phyloP scores from a whole-genome alignment of 2,329 filamentous ascomycete genomes.

The Beauveria pseudobassiana region DNA sequence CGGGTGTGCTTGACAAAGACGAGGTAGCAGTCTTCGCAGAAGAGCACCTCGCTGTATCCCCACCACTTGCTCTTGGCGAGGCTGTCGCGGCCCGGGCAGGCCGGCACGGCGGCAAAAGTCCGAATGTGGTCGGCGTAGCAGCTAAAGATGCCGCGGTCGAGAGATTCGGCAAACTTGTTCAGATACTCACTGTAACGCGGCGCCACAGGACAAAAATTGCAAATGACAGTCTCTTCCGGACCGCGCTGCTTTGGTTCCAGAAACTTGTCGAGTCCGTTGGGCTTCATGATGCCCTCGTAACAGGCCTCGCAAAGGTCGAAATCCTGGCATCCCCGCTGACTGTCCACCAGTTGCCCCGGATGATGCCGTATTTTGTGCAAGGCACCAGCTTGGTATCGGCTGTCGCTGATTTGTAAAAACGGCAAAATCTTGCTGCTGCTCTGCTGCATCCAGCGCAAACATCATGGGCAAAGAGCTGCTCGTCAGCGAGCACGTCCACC shows the following conservation, averaged over 20 bases:
- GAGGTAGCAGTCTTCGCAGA: constrained; percentile 28
- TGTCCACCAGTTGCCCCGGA: constrained; percentile 28
- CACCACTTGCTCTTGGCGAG: constrained; percentile 24
- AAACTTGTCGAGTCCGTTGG: constrained; percentile 20
- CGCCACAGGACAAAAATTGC: constrained; percentile 22
- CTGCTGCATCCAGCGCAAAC: constrained; percentile 20
- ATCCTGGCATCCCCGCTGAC: constrained; percentile 17
- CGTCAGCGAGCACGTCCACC: constrained; percentile 21
- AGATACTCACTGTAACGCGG: constrained; percentile 21
- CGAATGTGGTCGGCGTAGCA: constrained; percentile 21
- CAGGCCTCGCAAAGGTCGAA: constrained; percentile 28
- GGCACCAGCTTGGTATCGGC: constrained; percentile 17
- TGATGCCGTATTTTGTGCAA: constrained; percentile 23
- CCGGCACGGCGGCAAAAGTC: constrained; percentile 21
- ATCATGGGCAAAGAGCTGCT: constrained; percentile 17
- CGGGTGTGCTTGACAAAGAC: constrained; percentile 22
- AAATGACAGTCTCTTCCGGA: constrained; percentile 18
- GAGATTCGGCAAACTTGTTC: constrained; percentile 20
- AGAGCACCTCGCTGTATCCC: constrained; percentile 26
- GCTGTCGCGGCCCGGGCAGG: constrained; percentile 23
- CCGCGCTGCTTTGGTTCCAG: constrained; percentile 20
- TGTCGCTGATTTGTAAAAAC: constrained; percentile 20
- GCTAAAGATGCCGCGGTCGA: constrained; percentile 26
- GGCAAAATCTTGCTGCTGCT: constrained; percentile 19
- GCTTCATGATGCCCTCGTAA: constrained; percentile 22